A percentile compares a stretch with the other conserved stretches of the same genome.
Conservation (phyloP, 2,329 filamentous ascomycete genomes). For the Colletotrichum higginsianum region DNA sequence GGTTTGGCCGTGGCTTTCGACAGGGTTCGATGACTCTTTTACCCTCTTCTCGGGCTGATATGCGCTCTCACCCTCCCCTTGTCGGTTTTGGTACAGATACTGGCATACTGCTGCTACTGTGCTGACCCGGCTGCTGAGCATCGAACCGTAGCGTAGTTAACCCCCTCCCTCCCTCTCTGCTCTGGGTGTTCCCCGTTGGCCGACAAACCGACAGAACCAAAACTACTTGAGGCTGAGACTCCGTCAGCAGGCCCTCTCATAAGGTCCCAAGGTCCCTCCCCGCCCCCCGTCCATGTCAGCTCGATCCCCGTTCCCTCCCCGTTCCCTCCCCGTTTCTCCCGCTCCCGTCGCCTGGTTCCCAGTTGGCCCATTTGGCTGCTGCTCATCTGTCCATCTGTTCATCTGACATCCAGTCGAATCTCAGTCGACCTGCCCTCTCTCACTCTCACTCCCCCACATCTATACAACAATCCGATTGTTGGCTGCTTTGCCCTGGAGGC, state of each 20-base stretch:
- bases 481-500: constrained; percentile 32
- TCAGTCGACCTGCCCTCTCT: constrained; percentile 25
- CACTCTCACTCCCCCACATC: constrained; percentile 34
- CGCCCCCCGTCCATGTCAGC: constrained; percentile 19
- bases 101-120: neutral
- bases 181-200: constrained; percentile 28
- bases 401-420: constrained; percentile 39
- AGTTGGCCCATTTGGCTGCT: constrained; percentile 41
- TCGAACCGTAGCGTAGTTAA: neutral
- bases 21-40: constrained; percentile 40
- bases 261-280: constrained; percentile 42
- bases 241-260: constrained; percentile 57
- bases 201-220: constrained; percentile 13
- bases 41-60: neutral
- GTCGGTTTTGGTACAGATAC: neutral
- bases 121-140: constrained; percentile 6
- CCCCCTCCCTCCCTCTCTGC: neutral
- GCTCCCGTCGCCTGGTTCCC: constrained; percentile 28
- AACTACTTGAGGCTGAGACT: constrained; percentile 55
- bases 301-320: constrained; percentile 19
- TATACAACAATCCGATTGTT: constrained; percentile 31
- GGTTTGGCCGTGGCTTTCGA: constrained; percentile 32
- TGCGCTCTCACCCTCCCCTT: constrained; percentile 1
- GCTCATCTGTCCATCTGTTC: constrained; percentile 47
- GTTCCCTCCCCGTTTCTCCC: constrained; percentile 23